Conservation (phyloP, 2,329 filamentous ascomycete species). For the Metarhizium sp. region DNA sequence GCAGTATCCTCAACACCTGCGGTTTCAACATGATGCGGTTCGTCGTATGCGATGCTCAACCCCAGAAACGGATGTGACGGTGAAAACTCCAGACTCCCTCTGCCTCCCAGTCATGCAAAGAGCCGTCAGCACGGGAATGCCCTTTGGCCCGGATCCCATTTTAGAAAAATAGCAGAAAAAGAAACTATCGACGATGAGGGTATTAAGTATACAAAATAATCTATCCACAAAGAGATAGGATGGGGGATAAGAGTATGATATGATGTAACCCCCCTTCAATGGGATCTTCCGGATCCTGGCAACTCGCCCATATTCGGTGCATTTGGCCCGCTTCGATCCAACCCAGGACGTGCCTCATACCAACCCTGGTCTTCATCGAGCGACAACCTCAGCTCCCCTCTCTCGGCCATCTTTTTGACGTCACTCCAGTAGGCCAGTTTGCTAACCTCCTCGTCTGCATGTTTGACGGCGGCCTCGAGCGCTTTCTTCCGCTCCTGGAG, state of each 20-base stretch:
- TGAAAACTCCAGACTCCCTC: background rate
- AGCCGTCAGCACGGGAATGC: background rate
- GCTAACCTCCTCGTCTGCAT: slow-evolving; percentile 72
- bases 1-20: background rate
- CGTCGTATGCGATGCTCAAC: background rate
- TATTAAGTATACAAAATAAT: background rate
- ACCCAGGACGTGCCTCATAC: slow-evolving; percentile 36
- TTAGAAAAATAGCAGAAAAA: background rate
- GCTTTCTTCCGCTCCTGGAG: slow-evolving; percentile 46
- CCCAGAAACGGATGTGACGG: background rate
- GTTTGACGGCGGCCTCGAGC: slow-evolving; percentile 63
- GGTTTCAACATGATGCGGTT: background rate
- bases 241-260: background rate
- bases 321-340: slow-evolving; percentile 43
- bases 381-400: slow-evolving; percentile 35
- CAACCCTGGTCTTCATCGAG: slow-evolving; percentile 28
- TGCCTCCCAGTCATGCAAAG: background rate
- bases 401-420: slow-evolving; percentile 57
- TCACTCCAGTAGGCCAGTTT: slow-evolving; percentile 85
- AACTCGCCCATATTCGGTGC: slow-evolving; percentile 21
- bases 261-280: background rate
- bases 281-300: background rate
- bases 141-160: background rate
- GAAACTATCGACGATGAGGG: background rate
- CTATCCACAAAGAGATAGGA: background rate